Evolutionary conservation across 176 grass and related monocot species (phyloP).

Genomic region (Rhynchospora breviuscula): DNA sequence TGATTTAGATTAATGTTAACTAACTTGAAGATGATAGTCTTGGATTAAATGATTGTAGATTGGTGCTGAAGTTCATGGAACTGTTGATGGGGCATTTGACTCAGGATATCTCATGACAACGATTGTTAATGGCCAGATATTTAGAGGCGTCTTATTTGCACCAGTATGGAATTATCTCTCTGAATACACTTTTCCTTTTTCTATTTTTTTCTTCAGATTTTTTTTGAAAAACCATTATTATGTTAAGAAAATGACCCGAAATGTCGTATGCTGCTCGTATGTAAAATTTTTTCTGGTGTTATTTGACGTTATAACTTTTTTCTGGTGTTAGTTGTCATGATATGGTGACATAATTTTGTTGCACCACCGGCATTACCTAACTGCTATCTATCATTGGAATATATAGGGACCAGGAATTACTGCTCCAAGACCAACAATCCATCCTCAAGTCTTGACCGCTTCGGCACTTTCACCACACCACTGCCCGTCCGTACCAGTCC

Average conservation of each 20-base stretch:
- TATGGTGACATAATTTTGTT: no score
- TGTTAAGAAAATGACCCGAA: no score
- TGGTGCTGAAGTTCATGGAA: slow-evolving; percentile 72
- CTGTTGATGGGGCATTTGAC: slow-evolving; percentile 82
- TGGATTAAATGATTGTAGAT: slow-evolving; percentile 39
- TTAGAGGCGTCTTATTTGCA: slow-evolving; percentile 83
- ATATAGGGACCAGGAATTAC: slow-evolving; percentile 54
- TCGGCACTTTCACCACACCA: slow-evolving; percentile 44
- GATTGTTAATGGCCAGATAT: slow-evolving; percentile 78
- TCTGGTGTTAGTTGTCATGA: no score
- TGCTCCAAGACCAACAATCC: slow-evolving; percentile 42
- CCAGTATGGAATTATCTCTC: slow-evolving; percentile 50
- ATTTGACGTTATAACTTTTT: no score
- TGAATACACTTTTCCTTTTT: background rate
- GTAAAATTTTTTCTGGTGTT: background rate
- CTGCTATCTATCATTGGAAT: background rate
- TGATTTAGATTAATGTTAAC: background rate
- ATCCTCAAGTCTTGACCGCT: slow-evolving; percentile 51
- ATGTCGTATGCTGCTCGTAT: background rate
- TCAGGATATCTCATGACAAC: slow-evolving; percentile 91
- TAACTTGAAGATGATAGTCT: background rate
- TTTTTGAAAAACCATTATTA: background rate
- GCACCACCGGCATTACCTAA: no score
- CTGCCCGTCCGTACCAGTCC: slow-evolving; percentile 38
- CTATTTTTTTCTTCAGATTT: background rate